Base-by-base conservation (phyloP, 1,284 basidiomycete species). In the Ceratobasidium sp. region DNA sequence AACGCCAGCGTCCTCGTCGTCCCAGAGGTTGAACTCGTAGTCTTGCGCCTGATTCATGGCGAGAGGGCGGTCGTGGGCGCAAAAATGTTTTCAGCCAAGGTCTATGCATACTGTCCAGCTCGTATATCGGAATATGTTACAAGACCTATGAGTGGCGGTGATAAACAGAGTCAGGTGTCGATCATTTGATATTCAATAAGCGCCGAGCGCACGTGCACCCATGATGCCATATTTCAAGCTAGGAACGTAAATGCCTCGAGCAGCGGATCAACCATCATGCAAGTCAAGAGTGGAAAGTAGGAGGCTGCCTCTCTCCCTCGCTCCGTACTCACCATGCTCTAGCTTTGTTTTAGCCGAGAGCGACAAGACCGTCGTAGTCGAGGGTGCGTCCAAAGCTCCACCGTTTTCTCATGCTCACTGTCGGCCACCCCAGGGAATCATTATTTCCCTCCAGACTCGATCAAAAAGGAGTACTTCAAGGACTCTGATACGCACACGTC, bases 351-450 rank as follows among this genome's bases (percentile, higher is more conserved):
- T 75, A 32, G 74, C 74, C 4, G 67, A 75, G 28, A 67, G 61
- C 55, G 60, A 73, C 53, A 43, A 75, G 16, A 57, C 53, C 1
- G 58, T 73, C 8, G 52, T 75, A 23, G 69, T 75, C n/a, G 74
- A 75, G 59, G 67, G 67, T 70, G 6, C 34, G 28, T 18, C 18
- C 28, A 34, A 28, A 8, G 1, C 16, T 57, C 18, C 16, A n/a
- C 9, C 3, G 8, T 8, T 36, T 21, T 16, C 30, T 36, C 5
- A n/a, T 12, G 21, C 53, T 34, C 14, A 34, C 30, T 36, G 8
- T 57, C 5, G 28, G n/a, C 30, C 14, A 9, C 30, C 14, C 5
- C 58, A 60, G 58, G 58, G 39, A 60, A 60, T 39, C 58, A 60
- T 39, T 60, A 60, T 14, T 60, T 60, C 23, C 58, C 58, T 4